Evolutionary conservation across 805 yeast species (phyloP).

Genomic region (Metschnikowia reukaufii): DNA sequence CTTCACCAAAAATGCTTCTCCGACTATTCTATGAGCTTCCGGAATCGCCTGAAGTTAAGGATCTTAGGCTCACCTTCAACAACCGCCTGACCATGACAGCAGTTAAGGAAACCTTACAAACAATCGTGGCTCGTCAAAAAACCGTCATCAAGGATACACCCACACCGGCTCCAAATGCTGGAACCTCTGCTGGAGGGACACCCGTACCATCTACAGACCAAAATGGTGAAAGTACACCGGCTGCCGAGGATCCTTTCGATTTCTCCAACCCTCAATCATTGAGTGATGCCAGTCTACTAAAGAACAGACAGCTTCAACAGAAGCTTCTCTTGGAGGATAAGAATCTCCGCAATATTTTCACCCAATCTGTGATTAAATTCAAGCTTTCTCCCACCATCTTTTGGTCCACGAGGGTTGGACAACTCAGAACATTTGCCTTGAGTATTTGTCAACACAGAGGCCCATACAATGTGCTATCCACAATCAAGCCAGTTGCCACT

Average conservation of each 20-base stretch:
- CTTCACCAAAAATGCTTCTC: constrained; percentile 65
- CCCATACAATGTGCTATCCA: constrained; percentile 88
- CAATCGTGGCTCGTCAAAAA: constrained; percentile 64
- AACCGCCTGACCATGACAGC: constrained; percentile 75
- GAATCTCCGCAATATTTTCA: constrained; percentile 68
- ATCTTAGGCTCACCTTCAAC: constrained; percentile 57
- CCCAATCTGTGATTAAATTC: constrained; percentile 80
- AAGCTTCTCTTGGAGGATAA: constrained; percentile 69
- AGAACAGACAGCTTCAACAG: constrained; percentile 78
- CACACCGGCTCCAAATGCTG: constrained; percentile 6
- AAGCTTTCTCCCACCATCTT: constrained; percentile 79
- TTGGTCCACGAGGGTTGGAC: constrained; percentile 80
- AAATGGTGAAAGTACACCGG: constrained; percentile 22
- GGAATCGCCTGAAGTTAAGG: constrained; percentile 32
- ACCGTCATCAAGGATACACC: constrained; percentile 46
- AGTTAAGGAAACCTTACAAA: constrained; percentile 65
- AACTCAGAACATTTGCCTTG: constrained; percentile 82
- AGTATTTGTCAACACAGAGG: constrained; percentile 84
- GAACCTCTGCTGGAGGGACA: constrained; percentile 5
- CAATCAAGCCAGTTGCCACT: constrained; percentile 91
- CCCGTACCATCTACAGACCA: constrained; percentile 27
- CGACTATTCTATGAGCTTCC: constrained; percentile 49
- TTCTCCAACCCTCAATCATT: constrained; percentile 29
- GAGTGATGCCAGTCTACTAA: constrained; percentile 51
- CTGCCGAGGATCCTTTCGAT: constrained; percentile 19